Percentiles rank a stretch among this genome's conserved stretches.
These are phyloP conservation scores for Puccinia novopanici DNA, from an alignment of 1,284 basidiomycete genomes.

Conservation along the genomic window DNA sequence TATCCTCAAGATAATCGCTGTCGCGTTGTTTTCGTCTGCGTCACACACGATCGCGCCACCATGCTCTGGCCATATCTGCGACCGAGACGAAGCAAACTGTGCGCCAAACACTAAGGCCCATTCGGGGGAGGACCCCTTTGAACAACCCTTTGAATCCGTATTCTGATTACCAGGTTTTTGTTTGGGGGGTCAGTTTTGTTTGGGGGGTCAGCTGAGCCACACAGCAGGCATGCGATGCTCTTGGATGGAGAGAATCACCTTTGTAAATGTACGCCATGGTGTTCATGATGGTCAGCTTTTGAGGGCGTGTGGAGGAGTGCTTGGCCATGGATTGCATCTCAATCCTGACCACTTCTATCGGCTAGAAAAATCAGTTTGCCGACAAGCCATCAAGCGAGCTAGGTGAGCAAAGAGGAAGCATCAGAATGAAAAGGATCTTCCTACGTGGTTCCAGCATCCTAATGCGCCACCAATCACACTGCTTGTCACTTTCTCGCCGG, in stretches of 20 bases:
- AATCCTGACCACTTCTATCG: conserved; percentile 49
- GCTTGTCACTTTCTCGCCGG: conserved; percentile 37
- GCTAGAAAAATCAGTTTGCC: conserved; percentile 12
- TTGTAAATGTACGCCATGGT: conserved; percentile 45
- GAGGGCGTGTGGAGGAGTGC: conserved; percentile 23
- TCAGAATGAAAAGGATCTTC: background rate
- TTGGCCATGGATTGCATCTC: conserved; percentile 51
- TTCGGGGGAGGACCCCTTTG: conserved; percentile 40
- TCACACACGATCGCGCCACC: conserved; percentile 36
- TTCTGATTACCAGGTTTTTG: conserved; percentile 18
- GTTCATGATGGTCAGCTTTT: conserved; percentile 47
- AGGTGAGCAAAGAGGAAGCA: too few relatives aligned
- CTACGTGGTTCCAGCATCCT: conserved; percentile 50
- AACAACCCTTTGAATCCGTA: conserved; percentile 44
- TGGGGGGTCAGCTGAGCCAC: background rate
- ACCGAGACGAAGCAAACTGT: conserved; percentile 50
- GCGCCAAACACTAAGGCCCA: conserved; percentile 49
- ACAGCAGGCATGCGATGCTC: background rate
- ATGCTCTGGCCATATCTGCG: conserved; percentile 27
- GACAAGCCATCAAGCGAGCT: too few relatives aligned
- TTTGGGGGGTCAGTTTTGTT: conserved; percentile 5
- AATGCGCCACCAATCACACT: conserved; percentile 40
- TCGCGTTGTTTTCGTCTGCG: too few relatives aligned
- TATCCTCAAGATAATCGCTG: too few relatives aligned
- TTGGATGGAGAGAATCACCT: conserved; percentile 2